Evolutionary conservation across 2,329 filamentous ascomycete species (phyloP).

Genomic region (Colletotrichum sp.): DNA sequence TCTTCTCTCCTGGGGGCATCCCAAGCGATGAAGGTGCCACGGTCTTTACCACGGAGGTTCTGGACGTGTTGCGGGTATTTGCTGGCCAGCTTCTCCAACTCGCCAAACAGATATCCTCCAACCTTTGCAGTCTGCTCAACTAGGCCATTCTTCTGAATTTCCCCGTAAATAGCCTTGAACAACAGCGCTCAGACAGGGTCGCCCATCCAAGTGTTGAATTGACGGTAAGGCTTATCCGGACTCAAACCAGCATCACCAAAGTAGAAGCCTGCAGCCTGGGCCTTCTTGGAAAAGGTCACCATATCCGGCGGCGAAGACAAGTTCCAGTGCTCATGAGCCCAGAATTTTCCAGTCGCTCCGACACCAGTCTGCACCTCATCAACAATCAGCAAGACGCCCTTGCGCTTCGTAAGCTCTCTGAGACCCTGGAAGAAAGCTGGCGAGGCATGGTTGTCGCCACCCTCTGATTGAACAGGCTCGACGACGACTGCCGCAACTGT

Average conservation of each 20-base stretch:
- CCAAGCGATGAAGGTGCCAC: conserved; percentile 93
- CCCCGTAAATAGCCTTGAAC: conserved; percentile 84
- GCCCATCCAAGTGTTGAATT: conserved; percentile 99
- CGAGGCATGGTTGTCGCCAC: conserved; percentile 92
- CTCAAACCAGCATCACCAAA: conserved; percentile 79
- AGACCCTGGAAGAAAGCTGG: conserved; percentile 86
- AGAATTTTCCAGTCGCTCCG: conserved; percentile 92
- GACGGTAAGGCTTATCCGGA: conserved; percentile 92
- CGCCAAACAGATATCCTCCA: conserved; percentile 78
- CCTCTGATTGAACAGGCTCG: conserved; percentile 92
- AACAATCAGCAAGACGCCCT: conserved; percentile 84
- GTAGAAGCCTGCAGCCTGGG: conserved; percentile 92
- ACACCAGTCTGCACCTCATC: conserved; percentile 95
- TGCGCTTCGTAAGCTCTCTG: conserved; percentile 77
- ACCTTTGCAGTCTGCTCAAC: conserved; percentile 79
- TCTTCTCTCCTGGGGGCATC: conserved; percentile 82
- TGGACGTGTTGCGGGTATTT: conserved; percentile 79
- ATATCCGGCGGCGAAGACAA: conserved; percentile 83
- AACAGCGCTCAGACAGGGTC: conserved; percentile 87
- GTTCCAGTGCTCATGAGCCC: conserved; percentile 96
- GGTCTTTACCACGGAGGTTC: conserved; percentile 85
- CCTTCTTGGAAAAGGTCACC: conserved; percentile 96
- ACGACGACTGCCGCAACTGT: conserved; percentile 83
- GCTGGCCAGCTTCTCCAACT: conserved; percentile 69
- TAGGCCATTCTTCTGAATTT: conserved; percentile 77